Evolutionary conservation across 257 asterid genomes (phyloP), one percentile per base, ranked within the genome.

Genomic region (Fraxinus pennsylvanica): DNA sequence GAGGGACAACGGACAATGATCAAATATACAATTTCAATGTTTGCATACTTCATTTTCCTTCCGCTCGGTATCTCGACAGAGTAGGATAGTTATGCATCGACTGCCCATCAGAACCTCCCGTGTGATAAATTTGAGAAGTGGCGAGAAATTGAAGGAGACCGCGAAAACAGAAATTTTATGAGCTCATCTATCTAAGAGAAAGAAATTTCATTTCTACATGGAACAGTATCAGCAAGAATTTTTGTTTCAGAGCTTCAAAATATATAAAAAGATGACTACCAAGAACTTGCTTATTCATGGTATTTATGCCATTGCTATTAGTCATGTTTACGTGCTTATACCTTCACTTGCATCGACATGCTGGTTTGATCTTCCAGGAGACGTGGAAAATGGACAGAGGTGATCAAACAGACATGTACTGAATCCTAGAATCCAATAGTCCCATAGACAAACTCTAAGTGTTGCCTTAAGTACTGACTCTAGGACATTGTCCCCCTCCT

Each of bases 61-160:
- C 3, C 5, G 63, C 25, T 19, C 17, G 19, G 63, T 54, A 54
- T 19, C 63, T 54, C 3, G 21, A 19, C 25, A 5, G 9, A 5
- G 63, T 45, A 13, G 54, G 19, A 45, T 45, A 19, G 63, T 54
- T 5, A 1, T 19, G 63, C 63, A 54, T 6, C 22, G 6, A 19
- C 32, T 4, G 25, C 5, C 21, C 57, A 30, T 81, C 74, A 81
- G 19, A 81, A 71, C 33, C 47, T 74, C 73, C 47, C 67, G 17
- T 71, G 12, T 5, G 83, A 80, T 27, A n/a, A 74, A 50, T 68
- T 74, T 5, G 83, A 80, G 73, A 74, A 45, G 29, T 75, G 80
- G 68, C 57, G 72, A 29, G 83, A 80, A 33, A 80, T 29, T 30
- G 80, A 68, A 41, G 80, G 76, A 39, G 70, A 52, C 83, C 75